Evolutionary conservation across 371 early-diverging fungal species (phyloP), one percentile per base, ranked within the genome.

Genomic region (Smittium mucronatum): DNA sequence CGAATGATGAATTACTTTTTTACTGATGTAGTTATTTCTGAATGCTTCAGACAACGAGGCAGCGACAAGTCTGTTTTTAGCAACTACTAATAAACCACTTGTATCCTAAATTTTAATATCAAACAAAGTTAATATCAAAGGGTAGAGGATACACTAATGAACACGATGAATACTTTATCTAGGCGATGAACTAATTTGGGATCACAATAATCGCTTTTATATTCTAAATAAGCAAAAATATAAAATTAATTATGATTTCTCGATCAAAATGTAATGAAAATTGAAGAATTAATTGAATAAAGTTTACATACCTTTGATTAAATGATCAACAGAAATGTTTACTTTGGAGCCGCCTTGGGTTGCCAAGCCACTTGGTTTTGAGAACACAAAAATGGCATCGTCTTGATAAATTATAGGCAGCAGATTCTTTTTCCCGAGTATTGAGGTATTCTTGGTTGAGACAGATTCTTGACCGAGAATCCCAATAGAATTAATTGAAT

Each of bases 141-240:
- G n/a, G n/a, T n/a, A n/a, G n/a, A n/a, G n/a, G n/a, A n/a, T n/a
- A n/a, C n/a, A n/a, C n/a, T n/a, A n/a, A n/a, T n/a, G n/a, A n/a
- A n/a, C n/a, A n/a, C n/a, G n/a, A n/a, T n/a, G 16, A 61, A 15
- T 65, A 65, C 65, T 34, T 33, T 65, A 33, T 86, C 86, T 34
- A 86, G 77, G 1, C 86, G 79, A 69, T 86, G 86, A 15, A 85
- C 85, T 1, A 85, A 73, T 2, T 80, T 71, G 5, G 47, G 47
- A 47, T 47, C 47, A 47, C 5, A 11, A 11, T 47, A 5, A 47
- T 47, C 11, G 5, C 11, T 47, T 47, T 47, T 47, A 47, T n/a
- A n/a, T n/a, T n/a, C n/a, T n/a, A n/a, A n/a, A n/a, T n/a, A n/a
- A n/a, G n/a, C n/a, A n/a, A n/a, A n/a, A n/a, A n/a, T n/a, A n/a